phyloP scores from a whole-genome alignment of 2,329 filamentous ascomycete genomes.

The Colletotrichum falcatum region DNA sequence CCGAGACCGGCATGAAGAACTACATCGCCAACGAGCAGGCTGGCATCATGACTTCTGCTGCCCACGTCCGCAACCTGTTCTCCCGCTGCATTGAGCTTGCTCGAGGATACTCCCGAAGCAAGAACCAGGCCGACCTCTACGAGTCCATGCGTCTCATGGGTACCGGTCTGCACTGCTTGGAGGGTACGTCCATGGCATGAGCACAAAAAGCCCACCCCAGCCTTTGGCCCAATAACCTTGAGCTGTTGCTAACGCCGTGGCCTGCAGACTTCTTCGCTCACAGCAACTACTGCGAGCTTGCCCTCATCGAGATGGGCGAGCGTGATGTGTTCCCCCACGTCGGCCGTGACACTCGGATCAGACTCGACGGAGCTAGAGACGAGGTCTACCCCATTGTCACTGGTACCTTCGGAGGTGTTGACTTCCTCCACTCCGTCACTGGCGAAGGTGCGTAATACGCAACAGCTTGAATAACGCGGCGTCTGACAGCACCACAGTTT shows the following conservation, averaged over 20 bases:
- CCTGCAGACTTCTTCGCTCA: conserved; percentile 84
- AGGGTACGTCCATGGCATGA: conserved; percentile 61
- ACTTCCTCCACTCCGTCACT: conserved; percentile 90
- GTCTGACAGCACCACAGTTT: conserved; percentile 63
- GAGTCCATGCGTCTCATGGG: conserved; percentile 89
- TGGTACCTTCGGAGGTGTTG: conserved; percentile 93
- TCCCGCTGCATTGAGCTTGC: conserved; percentile 81
- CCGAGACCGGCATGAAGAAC: conserved; percentile 84
- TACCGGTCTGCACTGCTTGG: conserved; percentile 89
- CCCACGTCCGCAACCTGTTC: conserved; percentile 81
- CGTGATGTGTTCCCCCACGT: conserved; percentile 87
- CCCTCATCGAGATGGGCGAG: conserved; percentile 88
- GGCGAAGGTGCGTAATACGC: conserved; percentile 64
- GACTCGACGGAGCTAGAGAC: conserved; percentile 73
- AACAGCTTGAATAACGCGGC: neutral
- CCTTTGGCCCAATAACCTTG: neutral
- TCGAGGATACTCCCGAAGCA: conserved; percentile 74
- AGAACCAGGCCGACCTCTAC: conserved; percentile 82
- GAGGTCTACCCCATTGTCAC: conserved; percentile 86
- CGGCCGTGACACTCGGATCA: conserved; percentile 77
- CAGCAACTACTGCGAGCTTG: conserved; percentile 92
- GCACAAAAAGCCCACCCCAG: neutral
- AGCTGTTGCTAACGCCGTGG: conserved; percentile 19
- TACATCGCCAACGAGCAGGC: conserved; percentile 90
- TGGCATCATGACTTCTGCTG: conserved; percentile 84